Evolutionary conservation across 2,329 filamentous ascomycete genomes (phyloP).

Genomic region (Elsinoe arachidis): DNA sequence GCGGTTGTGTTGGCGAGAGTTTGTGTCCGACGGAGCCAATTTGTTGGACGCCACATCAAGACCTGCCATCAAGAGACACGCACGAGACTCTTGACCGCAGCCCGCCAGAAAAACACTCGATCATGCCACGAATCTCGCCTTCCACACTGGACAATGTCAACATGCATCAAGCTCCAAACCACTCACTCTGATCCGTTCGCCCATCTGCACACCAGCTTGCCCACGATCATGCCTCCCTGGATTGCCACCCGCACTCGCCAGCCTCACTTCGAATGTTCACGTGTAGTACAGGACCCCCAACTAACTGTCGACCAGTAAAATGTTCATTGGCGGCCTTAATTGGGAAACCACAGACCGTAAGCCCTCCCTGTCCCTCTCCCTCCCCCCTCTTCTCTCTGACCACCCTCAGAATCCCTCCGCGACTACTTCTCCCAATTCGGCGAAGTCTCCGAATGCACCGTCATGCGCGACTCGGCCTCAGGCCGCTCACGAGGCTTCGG

Average conservation of each 20-base stretch:
- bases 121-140: too few species aligned
- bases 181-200: too few species aligned
- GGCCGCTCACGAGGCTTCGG: slow-evolving; percentile 93
- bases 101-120: too few species aligned
- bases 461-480: slow-evolving; percentile 95
- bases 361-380: slow-evolving; percentile 29
- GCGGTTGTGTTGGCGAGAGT: background rate
- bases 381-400: slow-evolving; percentile 22
- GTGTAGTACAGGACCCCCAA: background rate
- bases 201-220: too few species aligned
- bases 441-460: slow-evolving; percentile 93
- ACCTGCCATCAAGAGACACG: too few species aligned
- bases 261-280: background rate
- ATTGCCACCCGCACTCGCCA: background rate
- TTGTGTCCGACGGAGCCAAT: background rate
- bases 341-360: slow-evolving; percentile 98
- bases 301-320: slow-evolving; percentile 60
- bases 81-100: too few species aligned
- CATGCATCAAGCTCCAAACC: too few species aligned
- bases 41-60: too few species aligned
- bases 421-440: slow-evolving; percentile 98
- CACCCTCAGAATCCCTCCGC: slow-evolving; percentile 73
- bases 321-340: slow-evolving; percentile 98
- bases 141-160: too few species aligned
- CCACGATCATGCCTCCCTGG: too few species aligned